Evolutionary conservation across 2,329 filamentous ascomycete genomes (phyloP).

Genomic region (Penicillium concentricum): DNA sequence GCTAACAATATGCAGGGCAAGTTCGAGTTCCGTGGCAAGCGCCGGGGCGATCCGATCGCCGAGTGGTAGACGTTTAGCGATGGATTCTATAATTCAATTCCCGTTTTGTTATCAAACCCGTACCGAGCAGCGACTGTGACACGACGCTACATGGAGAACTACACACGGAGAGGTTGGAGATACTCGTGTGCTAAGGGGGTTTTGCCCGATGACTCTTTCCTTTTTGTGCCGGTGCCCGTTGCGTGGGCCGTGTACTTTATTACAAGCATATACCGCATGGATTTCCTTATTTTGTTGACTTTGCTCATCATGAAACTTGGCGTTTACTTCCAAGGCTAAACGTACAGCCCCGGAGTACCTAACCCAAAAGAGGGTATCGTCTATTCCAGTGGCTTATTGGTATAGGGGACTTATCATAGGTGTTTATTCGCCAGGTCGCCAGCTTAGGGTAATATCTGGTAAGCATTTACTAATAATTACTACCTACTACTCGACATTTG

Average conservation of each 20-base stretch:
- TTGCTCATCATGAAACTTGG: neutral
- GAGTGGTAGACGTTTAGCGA: slow-evolving; percentile 63
- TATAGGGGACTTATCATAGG: neutral
- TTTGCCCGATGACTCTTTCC: neutral
- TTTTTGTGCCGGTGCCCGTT: slow-evolving; percentile 13
- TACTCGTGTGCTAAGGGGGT: neutral
- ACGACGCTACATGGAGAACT: neutral
- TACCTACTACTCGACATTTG: neutral
- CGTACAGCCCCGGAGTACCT: neutral
- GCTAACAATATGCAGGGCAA: slow-evolving; percentile 64
- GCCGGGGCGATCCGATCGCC: slow-evolving; percentile 76
- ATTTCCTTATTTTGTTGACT: slow-evolving; percentile 19
- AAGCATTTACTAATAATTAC: neutral
- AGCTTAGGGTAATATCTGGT: neutral
- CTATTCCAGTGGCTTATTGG: neutral
- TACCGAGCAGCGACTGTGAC: neutral
- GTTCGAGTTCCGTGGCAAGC: slow-evolving; percentile 81
- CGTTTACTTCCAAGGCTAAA: neutral
- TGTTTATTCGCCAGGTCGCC: too few relatives aligned
- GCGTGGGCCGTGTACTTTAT: slow-evolving; percentile 29
- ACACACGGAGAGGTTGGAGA: neutral
- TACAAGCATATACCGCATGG: slow-evolving; percentile 36
- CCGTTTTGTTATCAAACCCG: neutral
- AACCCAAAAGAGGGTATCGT: too few relatives aligned
- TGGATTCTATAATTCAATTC: slow-evolving; percentile 6